Base-by-base conservation (phyloP, 192 early-diverging fungal species). In the Funneliformis mosseae region DNA sequence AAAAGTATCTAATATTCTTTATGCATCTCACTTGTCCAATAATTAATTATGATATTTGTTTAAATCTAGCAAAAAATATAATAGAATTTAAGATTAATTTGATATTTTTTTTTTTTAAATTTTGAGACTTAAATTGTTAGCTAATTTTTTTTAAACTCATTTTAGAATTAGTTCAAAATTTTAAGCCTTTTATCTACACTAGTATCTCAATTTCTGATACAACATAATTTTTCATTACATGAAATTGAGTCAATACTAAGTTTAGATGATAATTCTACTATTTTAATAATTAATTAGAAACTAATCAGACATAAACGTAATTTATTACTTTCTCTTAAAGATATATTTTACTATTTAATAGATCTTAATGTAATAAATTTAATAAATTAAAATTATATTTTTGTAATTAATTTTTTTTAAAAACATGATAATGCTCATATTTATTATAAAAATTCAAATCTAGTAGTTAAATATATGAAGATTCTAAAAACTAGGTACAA, bases 1-100 rank as follows among this genome's bases (percentile, higher is more conserved):
- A 88, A 50, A 70, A 84, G 41, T 71, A 88, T 77, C 91, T 89
- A 6, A 82, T 93, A 16, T 93, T 87, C 69, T 73, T 93, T 16
- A 77, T 93, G 6, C 82, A 85, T 61, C 23, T 93, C 33, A 81
- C 61, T 18, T 90, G 90, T 61, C 86, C 86, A 0, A 38, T 83
- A 21, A 82, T 63, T 16, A 74, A 83, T 43, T 90, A 83, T 64
- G 90, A 92, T 73, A 78, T 91, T 5, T 87, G 86, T 23, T 74
- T 87, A n/a, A 90, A 92, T 82, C 87, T 90, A 4, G 42, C 83
- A 5, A 91, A 92, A 69, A 86, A 79, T 41, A 85, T 83, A 4
- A 86, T 91, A 18, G 82, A 88, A 60, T 92, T 92, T 70, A 62
- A 85, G 84, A 89, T 90, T 63, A 45, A 74, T 55, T 25, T 39